Evolutionary conservation across 148 eudicot genomes (phyloP), one percentile per base, ranked within the genome.

Genomic region (Heliosperma pusillum): DNA sequence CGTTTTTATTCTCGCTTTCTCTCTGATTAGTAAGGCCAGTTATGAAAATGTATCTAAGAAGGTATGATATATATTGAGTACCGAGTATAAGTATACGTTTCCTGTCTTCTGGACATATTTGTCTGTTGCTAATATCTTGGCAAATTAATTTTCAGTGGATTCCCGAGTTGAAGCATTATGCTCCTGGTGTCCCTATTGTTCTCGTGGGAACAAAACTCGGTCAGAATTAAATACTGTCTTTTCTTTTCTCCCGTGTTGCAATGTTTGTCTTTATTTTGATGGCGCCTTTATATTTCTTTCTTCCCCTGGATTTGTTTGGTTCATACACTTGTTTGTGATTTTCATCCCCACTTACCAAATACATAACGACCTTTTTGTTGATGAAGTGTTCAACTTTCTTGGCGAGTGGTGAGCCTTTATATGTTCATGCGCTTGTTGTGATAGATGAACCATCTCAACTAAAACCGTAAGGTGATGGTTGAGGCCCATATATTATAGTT

Each of bases 171-270:
- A 90, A 91, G 90, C 98, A 94, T 80, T 94, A 94, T 81, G 98
- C 98, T 66, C 98, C 98, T 59, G 98, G 98, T 53, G 96, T 94
- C 71, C 98, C 98, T 59, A 94, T 94, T 44, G 88, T 94, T 84
- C 93, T 94, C 77, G 98, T 94, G 76, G 98, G 98, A 70, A 94
- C 98, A 71, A 94, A 94, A 80, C 93, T 94, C 59, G 98, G 98
- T 94, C 73, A 88, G 98, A 69, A 79, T 66, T 44, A 20, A 63
- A 61, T 72, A 26, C 69, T 73, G 36, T 57, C 25, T 77, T 61
- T n/a, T 71, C 42, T 65, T 17, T 15, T 70, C 24, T 24, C 10
- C 79, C 15, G 2, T 60, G 52, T 13, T 5, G 42, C 42, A 8
- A 45, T 20, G 55, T 40, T 19, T 19, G 44, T 65, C n/a, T 62